Percentiles rank a stretch among this genome's conserved stretches.
phyloP scores from a whole-genome alignment of 2,329 filamentous ascomycete genomes.

The Coniochaeta sp. region DNA sequence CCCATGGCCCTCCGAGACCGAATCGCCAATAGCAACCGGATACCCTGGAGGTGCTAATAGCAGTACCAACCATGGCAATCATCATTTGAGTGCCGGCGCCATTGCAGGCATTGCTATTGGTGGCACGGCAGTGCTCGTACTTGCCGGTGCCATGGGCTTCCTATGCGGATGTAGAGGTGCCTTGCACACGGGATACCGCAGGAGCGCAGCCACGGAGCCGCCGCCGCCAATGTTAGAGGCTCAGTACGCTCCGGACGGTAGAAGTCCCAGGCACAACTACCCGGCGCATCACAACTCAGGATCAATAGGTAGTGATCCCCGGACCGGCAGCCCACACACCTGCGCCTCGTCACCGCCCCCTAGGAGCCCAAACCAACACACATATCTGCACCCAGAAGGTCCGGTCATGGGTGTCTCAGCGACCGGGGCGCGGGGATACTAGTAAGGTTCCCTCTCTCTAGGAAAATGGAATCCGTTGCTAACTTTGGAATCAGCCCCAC shows the following conservation, averaged over 20 bases:
- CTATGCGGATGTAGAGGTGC: constrained; percentile 36
- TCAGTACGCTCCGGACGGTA: constrained; percentile 6
- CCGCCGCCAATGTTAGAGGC: constrained; percentile 20
- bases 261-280: constrained; percentile 24
- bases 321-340: constrained; percentile 8
- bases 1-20: background rate
- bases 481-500: constrained; percentile 6
- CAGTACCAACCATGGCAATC: constrained; percentile 6
- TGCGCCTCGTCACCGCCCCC: background rate
- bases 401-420: constrained; percentile 6
- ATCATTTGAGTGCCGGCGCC: constrained; percentile 30
- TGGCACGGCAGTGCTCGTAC: constrained; percentile 33
- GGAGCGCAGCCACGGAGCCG: constrained; percentile 10
- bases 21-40: background rate
- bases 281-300: constrained; percentile 17
- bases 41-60: background rate
- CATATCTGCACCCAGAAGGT: background rate
- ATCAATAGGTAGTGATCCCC: constrained; percentile 14
- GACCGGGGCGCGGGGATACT: constrained; percentile 4
- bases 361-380: background rate
- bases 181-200: constrained; percentile 26
- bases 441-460: background rate
- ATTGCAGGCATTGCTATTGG: constrained; percentile 56
- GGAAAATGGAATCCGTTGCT: background rate
- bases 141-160: constrained; percentile 38